phyloP scores from a whole-genome alignment of 2,329 filamentous ascomycete species.

The Fusarium stilboides region DNA sequence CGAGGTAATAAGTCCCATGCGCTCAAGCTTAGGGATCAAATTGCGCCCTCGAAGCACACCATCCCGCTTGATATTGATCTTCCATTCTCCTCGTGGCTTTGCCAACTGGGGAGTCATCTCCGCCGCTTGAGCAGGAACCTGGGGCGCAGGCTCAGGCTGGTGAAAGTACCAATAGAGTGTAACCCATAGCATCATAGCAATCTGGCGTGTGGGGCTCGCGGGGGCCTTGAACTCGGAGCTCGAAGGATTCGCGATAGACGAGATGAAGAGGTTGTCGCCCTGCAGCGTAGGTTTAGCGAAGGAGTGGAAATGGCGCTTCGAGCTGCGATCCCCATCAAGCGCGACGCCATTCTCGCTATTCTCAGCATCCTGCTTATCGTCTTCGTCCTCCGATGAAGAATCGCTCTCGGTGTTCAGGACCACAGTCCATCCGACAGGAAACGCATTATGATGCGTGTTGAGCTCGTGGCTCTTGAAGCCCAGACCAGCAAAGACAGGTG shows the following conservation, averaged over 20 bases:
- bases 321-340: constrained; percentile 22
- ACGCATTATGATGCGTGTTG: constrained; percentile 76
- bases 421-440: constrained; percentile 91
- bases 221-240: constrained; percentile 84
- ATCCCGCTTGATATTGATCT: constrained; percentile 85
- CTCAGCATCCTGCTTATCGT: constrained; percentile 43
- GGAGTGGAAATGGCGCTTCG: constrained; percentile 48
- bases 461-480: constrained; percentile 89
- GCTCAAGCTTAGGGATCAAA: constrained; percentile 89
- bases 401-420: constrained; percentile 78
- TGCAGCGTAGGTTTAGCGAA: constrained; percentile 82
- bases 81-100: constrained; percentile 88
- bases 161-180: constrained; percentile 99
- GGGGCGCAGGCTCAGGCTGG: constrained; percentile 79
- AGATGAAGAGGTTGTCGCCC: constrained; percentile 90
- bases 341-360: constrained; percentile 39
- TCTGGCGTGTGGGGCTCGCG: constrained; percentile 86
- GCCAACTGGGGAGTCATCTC: constrained; percentile 77
- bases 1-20: constrained; percentile 88
- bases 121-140: constrained; percentile 74
- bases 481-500: constrained; percentile 90
- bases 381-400: constrained; percentile 37
- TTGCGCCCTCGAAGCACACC: constrained; percentile 90
- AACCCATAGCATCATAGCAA: constrained; percentile 97
- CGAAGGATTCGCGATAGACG: constrained; percentile 88